These are phyloP conservation scores for Uronychia setigera DNA, from an alignment of 73 alveolate genomes.

Conservation along the genomic window DNA sequence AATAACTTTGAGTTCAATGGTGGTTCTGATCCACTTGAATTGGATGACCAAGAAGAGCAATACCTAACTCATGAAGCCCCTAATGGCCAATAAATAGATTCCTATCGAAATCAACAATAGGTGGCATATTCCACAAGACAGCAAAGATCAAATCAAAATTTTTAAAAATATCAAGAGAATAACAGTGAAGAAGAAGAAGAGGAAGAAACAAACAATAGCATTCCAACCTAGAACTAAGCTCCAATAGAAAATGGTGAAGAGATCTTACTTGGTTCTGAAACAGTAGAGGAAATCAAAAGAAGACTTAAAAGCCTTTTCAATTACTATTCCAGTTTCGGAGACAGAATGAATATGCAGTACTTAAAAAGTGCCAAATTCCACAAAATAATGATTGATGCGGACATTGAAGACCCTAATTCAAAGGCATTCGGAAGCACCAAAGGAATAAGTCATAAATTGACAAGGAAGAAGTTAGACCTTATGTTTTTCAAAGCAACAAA, in stretches of 20 bases:
- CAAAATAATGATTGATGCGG: constrained; percentile 67
- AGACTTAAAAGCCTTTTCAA: constrained; percentile 53
- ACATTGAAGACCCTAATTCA: background rate
- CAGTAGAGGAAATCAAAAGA: constrained; percentile 52
- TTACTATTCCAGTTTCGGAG: constrained; percentile 64
- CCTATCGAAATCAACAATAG: background rate
- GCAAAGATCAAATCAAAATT: too few species aligned
- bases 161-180: background rate
- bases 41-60: background rate
- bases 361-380: constrained; percentile 54
- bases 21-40: background rate
- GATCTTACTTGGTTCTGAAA: background rate
- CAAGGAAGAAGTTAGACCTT: constrained; percentile 60
- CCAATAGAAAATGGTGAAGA: background rate
- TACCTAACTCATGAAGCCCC: background rate
- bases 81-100: background rate
- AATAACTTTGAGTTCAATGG: too few species aligned
- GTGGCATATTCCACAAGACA: background rate
- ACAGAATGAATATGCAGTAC: constrained; percentile 50
- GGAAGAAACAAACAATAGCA: background rate
- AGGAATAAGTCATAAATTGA: background rate
- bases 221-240: background rate
- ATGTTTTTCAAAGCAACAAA: constrained; percentile 57
- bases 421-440: background rate
- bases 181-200: background rate